phyloP scores from a whole-genome alignment of 139 green algal genomes.

The Haematococcus lacustris region DNA sequence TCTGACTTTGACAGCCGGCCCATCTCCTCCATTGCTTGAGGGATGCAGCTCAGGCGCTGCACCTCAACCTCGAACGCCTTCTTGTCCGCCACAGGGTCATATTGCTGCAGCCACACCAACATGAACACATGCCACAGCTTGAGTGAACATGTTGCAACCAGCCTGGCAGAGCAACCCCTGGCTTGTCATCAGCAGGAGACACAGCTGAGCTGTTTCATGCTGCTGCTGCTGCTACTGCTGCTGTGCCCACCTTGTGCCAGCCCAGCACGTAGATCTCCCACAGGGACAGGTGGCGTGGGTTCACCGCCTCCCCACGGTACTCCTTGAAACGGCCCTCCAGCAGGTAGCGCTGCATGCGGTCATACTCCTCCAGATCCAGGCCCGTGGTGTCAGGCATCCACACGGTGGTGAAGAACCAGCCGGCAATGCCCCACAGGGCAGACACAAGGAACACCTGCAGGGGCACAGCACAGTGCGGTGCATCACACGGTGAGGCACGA shows the following conservation, averaged over 20 bases:
- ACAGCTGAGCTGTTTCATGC: too few relatives aligned
- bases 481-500: neutral
- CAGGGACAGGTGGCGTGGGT: neutral
- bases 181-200: too few relatives aligned
- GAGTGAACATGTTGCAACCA: too few relatives aligned
- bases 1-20: too few relatives aligned
- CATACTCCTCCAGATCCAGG: constrained; percentile 52
- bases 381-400: constrained; percentile 54
- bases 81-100: too few relatives aligned
- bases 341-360: constrained; percentile 38
- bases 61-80: too few relatives aligned
- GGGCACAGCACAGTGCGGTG: neutral
- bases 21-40: too few relatives aligned
- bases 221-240: too few relatives aligned
- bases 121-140: too few relatives aligned
- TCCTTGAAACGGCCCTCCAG: constrained; percentile 33
- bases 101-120: too few relatives aligned
- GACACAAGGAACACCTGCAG: constrained; percentile 14
- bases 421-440: constrained; percentile 10
- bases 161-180: too few relatives aligned
- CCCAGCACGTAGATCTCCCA: constrained; percentile 1
- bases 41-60: too few relatives aligned
- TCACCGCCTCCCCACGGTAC: constrained; percentile 45
- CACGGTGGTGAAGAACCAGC: constrained; percentile 7
- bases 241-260: neutral